Base-by-base conservation (phyloP, 495 filamentous ascomycete genomes). In the Lophiostoma macrostomum region DNA sequence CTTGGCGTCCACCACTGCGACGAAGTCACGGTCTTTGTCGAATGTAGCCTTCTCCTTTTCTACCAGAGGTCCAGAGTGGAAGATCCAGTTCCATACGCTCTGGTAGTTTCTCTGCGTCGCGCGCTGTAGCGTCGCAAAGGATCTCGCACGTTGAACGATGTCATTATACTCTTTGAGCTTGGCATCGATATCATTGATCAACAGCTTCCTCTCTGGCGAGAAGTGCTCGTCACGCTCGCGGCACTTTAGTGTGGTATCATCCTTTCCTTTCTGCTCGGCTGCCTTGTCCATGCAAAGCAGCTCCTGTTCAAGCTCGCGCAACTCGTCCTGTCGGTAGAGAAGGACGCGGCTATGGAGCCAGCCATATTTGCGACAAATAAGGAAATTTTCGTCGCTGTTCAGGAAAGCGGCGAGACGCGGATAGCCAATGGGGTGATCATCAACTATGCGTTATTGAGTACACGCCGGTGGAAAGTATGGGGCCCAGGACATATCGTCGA, bases 151-250 rank as follows among this genome's bases (percentile, higher is more conserved):
- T 25, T 23, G 29, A 25, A 50, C 46, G 19, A 50, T 50, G 28
- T 64, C 37, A 64, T 66, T 62, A 34, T 70, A 71, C 54, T 65
- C 56, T 44, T 66, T 66, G 3, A 70, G 57, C 41, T 72, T 69
- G 7, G 59, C 40, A 40, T 70, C 69, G 38, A 70, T 69, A 13
- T 56, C 52, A 13, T 63, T 14, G 20, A 71, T 64, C 37, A 53
- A 44, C 7, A 13, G 19, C 20, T 23, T 16, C 24, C 27, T 14
- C 18, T 46, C 23, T 16, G 29, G 40, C 19, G 30, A 28, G 8
- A 13, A 8, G 16, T 8, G 34, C 20, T 36, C 32, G 13, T 45
- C 41, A 13, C 30, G 28, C 12, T 19, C 13, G 13, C 41, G 30
- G 22, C 30, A 46, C 28, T 38, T 44, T 8, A 54, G 31, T 1